Conservation (phyloP, 2,329 filamentous ascomycete genomes). For the Meredithiella fracta region DNA sequence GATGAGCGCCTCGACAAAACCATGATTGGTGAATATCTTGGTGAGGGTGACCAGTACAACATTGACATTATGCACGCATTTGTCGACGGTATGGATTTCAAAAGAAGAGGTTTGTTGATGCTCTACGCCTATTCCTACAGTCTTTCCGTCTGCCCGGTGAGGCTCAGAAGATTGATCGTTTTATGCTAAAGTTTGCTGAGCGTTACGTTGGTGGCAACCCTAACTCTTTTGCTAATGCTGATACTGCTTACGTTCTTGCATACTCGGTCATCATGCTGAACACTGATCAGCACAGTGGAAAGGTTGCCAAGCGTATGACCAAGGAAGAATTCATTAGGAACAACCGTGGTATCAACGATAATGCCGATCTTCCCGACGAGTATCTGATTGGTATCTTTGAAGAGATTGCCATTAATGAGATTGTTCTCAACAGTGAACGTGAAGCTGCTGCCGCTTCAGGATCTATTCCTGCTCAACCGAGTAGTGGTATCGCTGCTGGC, state of each 20-base stretch:
- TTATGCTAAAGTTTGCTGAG: constrained; percentile 98
- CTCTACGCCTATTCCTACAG: constrained; percentile 79
- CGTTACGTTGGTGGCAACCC: constrained; percentile 89
- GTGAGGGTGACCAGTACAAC: constrained; percentile 82
- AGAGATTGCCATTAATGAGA: constrained; percentile 81
- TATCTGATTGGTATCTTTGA: constrained; percentile 83
- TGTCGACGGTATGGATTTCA: constrained; percentile 88
- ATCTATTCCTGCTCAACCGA: constrained; percentile 37
- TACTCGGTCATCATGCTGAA: constrained; percentile 97
- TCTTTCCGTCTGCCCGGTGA: constrained; percentile 90
- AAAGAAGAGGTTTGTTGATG: constrained; percentile 85
- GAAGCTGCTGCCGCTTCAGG: constrained; percentile 74
- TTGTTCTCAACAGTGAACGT: constrained; percentile 82
- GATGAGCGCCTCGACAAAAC: constrained; percentile 83
- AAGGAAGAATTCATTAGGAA: constrained; percentile 98
- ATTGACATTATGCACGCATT: constrained; percentile 98
- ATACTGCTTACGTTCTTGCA: constrained; percentile 87
- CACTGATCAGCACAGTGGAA: constrained; percentile 82
- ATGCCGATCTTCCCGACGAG: constrained; percentile 78
- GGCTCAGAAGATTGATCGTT: constrained; percentile 96
- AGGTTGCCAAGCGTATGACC: constrained; percentile 74
- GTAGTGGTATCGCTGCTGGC: constrained; percentile 57
- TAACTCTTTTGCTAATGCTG: constrained; percentile 93
- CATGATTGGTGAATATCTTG: constrained; percentile 83
- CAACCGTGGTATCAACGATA: constrained; percentile 95